A percentile compares a stretch with the other conserved stretches of the same genome.
Conservation (phyloP, 352 stramenopile genomes). For the Phytophthora syringae region DNA sequence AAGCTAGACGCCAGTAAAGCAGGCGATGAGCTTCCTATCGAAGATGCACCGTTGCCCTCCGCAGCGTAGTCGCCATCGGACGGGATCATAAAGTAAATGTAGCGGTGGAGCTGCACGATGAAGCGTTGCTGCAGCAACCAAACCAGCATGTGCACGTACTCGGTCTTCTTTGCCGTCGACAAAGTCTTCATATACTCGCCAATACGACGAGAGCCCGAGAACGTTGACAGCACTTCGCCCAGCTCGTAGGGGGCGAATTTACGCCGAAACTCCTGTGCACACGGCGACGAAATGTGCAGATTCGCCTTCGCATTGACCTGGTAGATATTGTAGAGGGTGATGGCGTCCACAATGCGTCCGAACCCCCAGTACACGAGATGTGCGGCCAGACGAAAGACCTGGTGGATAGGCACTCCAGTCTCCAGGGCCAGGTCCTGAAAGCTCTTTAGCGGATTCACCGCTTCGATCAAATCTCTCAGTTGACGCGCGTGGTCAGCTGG, state of each 20-base stretch:
- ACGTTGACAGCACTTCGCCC: slow-evolving; percentile 74
- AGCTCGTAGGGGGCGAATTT: slow-evolving; percentile 78
- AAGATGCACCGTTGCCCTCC: slow-evolving; percentile 29
- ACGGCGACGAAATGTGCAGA: slow-evolving; percentile 51
- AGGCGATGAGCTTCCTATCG: slow-evolving; percentile 40
- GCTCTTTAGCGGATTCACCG: slow-evolving; percentile 82
- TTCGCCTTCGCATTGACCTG: slow-evolving; percentile 72
- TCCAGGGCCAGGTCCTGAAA: slow-evolving; percentile 87
- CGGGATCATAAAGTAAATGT: slow-evolving; percentile 89
- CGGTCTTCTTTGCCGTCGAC: slow-evolving; percentile 65
- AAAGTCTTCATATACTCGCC: slow-evolving; percentile 85
- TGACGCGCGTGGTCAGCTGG: slow-evolving; percentile 84
- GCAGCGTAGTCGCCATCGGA: slow-evolving; percentile 60
- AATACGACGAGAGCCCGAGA: slow-evolving; percentile 72
- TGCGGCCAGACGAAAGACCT: slow-evolving; percentile 82
- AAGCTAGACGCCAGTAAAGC: slow-evolving; percentile 37
- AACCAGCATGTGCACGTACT: slow-evolving; percentile 90
- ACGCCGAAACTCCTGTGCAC: slow-evolving; percentile 75
- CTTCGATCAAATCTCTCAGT: slow-evolving; percentile 70
- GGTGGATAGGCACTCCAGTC: slow-evolving; percentile 77
- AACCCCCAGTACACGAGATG: slow-evolving; percentile 89
- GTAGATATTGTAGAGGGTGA: slow-evolving; percentile 90
- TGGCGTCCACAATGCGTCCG: slow-evolving; percentile 78
- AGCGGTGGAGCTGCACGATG: slow-evolving; percentile 84
- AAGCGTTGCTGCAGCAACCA: slow-evolving; percentile 89